phyloP scores from a whole-genome alignment of 2,329 filamentous ascomycete genomes.

The Ceratocystis harringtonii region DNA sequence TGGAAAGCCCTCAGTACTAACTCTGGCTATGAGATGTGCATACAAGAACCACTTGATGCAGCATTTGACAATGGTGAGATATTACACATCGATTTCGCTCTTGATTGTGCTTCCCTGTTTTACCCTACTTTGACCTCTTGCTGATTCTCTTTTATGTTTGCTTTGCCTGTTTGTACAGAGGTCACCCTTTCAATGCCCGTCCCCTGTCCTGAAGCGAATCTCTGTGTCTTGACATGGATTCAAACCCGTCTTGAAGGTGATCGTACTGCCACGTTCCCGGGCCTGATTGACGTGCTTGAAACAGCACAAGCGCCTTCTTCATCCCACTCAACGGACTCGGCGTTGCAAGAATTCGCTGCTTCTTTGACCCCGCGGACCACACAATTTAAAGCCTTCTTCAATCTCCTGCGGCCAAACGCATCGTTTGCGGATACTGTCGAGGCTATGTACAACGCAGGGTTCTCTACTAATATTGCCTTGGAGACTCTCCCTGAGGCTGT shows the following conservation, averaged over 20 bases:
- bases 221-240: constrained; percentile 38
- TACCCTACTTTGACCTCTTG: not conserved
- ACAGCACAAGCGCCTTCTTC: not conserved
- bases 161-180: constrained; percentile 20
- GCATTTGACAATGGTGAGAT: constrained; percentile 28
- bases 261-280: constrained; percentile 27
- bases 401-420: constrained; percentile 35
- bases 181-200: constrained; percentile 20
- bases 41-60: constrained; percentile 33
- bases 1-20: constrained; percentile 41
- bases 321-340: not conserved
- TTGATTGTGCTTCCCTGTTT: not conserved
- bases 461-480: constrained; percentile 46
- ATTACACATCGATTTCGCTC: not conserved
- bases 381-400: constrained; percentile 55
- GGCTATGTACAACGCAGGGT: constrained; percentile 53
- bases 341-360: constrained; percentile 18
- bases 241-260: constrained; percentile 31
- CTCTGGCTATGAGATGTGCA: constrained; percentile 34
- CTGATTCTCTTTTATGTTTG: not conserved
- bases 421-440: constrained; percentile 53
- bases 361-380: constrained; percentile 49
- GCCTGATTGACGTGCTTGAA: constrained; percentile 28
- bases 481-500: constrained; percentile 77
- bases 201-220: constrained; percentile 23